Evolutionary conservation across 2,329 filamentous ascomycete genomes (phyloP), one percentile per base, ranked within the genome.

Genomic region (Diaporthe vaccinii): DNA sequence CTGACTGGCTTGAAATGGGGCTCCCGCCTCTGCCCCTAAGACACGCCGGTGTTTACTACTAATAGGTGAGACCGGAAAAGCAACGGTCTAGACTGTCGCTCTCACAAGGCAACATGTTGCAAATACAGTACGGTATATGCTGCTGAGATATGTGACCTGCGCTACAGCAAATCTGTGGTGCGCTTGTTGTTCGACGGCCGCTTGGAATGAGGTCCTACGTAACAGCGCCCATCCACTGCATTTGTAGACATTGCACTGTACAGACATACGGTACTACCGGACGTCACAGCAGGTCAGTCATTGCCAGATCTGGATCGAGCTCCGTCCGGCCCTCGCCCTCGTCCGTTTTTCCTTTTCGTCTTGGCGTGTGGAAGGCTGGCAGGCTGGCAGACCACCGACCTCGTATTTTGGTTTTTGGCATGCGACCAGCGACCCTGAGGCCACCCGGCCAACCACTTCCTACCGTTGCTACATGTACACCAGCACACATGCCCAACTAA

Each of bases 321-420:
- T 39, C 65, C 49, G 65, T 55, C 49, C 65, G 65, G 62, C 46
- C 62, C 61, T 51, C 44, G 62, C 62, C 62, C 44, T 25, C 65
- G 8, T 69, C 49, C 49, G 65, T 69, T 69, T 69, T 51, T 55
- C 22, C 65, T 69, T 69, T 69, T 69, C 65, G 65, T 69, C 65
- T 69, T 69, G 65, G 65, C 65, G 34, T 22, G 22, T 55, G 22
- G 4, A 55, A 14, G 65, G 31, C 34, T 55, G 46, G 49, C 22
- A 55, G 65, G 49, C 49, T 69, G 65, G 65, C 65, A 69, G 65
- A 36, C 65, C 65, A 69, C 65, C n/a, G 65, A 51, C 65, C 65
- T 69, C 65, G 65, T 69, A 69, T 69, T 65, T 49, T 41, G 65
- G 34, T 68, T 53, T 68, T 41, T 68, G 31, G 62, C 44, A 68